Conservation (phyloP, 345 rosid species). For the Aquilaria yunnanensis region DNA sequence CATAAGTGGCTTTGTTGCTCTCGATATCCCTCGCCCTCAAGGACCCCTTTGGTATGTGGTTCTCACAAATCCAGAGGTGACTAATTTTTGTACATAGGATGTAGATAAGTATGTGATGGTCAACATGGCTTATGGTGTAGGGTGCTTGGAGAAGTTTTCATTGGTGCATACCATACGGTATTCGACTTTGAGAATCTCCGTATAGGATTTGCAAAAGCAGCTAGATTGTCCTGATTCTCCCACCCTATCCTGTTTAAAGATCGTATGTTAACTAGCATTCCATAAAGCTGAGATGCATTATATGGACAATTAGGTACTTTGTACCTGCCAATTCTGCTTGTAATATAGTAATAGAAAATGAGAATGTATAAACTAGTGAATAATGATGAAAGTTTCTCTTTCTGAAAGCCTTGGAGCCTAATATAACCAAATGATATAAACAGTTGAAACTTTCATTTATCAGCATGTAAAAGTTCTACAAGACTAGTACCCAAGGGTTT, state of each 20-base stretch:
- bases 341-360: too few relatives aligned
- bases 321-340: not conserved
- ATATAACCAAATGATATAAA: too few relatives aligned
- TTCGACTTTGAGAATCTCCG: conserved; percentile 46
- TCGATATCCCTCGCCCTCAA: conserved; percentile 41
- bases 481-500: too few relatives aligned
- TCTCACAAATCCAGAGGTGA: not conserved
- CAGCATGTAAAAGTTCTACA: too few relatives aligned
- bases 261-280: not conserved
- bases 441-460: too few relatives aligned
- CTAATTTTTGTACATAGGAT: not conserved
- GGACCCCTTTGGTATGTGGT: conserved; percentile 51
- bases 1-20: conserved; percentile 39
- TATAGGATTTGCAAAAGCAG: conserved; percentile 49
- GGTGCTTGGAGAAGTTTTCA: conserved; percentile 49
- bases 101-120: not conserved
- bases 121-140: conserved; percentile 20
- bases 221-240: conserved; percentile 7
- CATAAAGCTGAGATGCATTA: not conserved
- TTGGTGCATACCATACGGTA: conserved; percentile 54
- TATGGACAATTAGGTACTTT: not conserved
- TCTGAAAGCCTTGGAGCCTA: too few relatives aligned
- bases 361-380: too few relatives aligned
- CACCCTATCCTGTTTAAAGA: not conserved
- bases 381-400: too few relatives aligned